Evolutionary conservation across 306 rosid species (phyloP).

Genomic region (Prunus davidiana): DNA sequence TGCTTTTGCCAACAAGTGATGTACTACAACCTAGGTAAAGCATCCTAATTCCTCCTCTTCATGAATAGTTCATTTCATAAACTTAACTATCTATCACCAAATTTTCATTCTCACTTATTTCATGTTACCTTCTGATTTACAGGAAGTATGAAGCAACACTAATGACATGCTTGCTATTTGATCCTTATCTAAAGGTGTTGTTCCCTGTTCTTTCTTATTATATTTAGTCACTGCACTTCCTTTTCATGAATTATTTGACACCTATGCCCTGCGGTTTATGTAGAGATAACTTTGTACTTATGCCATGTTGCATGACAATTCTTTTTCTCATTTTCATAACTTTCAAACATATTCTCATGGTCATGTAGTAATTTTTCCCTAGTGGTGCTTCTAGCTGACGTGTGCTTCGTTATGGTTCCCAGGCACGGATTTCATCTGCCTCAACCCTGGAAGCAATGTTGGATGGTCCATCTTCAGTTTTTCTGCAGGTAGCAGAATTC

Average conservation of each 20-base stretch:
- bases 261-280: neutral
- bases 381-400: slow-evolving; percentile 20
- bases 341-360: slow-evolving; percentile 4
- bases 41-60: slow-evolving; percentile 8
- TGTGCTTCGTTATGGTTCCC: slow-evolving; percentile 31
- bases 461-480: slow-evolving; percentile 75
- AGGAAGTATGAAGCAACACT: slow-evolving; percentile 88
- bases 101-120: slow-evolving; percentile 6
- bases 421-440: slow-evolving; percentile 81
- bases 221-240: slow-evolving; percentile 11
- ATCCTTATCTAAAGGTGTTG: slow-evolving; percentile 81
- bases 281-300: neutral
- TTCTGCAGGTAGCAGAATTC: slow-evolving; percentile 88
- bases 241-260: slow-evolving; percentile 1
- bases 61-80: neutral
- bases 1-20: slow-evolving; percentile 84
- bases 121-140: slow-evolving; percentile 24
- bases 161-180: slow-evolving; percentile 84
- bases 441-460: slow-evolving; percentile 66
- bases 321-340: neutral
- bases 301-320: neutral
- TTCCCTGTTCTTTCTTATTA: slow-evolving; percentile 15
- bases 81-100: neutral
- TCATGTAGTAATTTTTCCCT: slow-evolving; percentile 5
- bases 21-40: slow-evolving; percentile 74